Evolutionary conservation across 441 rosid species (phyloP), one percentile per base, ranked within the genome.

Genomic region (Populus trichocarpa): DNA sequence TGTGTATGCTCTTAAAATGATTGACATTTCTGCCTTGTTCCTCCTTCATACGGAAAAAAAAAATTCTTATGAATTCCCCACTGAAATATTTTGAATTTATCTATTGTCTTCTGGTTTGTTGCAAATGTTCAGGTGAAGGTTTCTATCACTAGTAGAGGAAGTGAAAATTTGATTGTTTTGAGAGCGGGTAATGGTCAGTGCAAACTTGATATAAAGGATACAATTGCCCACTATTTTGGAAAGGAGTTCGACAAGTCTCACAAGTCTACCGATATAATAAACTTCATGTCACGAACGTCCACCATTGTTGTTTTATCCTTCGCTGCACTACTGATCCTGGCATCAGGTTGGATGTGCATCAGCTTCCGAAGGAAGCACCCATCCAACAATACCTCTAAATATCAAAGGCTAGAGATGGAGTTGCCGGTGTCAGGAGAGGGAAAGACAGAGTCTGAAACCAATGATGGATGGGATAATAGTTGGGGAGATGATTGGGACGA

Each of bases 401-500:
- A 94, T 83, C 91, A 89, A 79, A 94, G 85, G 78, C 84, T 92
- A 2, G 92, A 88, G 74, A 85, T 81, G 90, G 94, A 87, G 75
- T 77, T 94, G 78, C 96, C 97, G 6, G 84, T 89, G 32, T 81
- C 91, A 0, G 82, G 30, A 69, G 77, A 25, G 8, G 67, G 22
- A 30, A 87, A 83, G 71, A 35, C 79, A 50, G 88, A 88, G 18
- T 66, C 77, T 0, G 87, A 81, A 32, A 35, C 22, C 38, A 71
- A 77, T 53, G 88, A 88, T 22, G 93, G 90, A 66, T 92, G 97
- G 95, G 89, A 93, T 72, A 83, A 86, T 75, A 85, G 83, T 23
- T 93, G 98, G 98, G 93, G 87, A 68, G 91, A 93, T 80, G 88
- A 83, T 83, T 93, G 95, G 98, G 95, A 82, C 2, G 97, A 92